Evolutionary conservation across 176 grass and related monocot genomes (phyloP).

Genomic region (Rhynchospora tenuis): DNA sequence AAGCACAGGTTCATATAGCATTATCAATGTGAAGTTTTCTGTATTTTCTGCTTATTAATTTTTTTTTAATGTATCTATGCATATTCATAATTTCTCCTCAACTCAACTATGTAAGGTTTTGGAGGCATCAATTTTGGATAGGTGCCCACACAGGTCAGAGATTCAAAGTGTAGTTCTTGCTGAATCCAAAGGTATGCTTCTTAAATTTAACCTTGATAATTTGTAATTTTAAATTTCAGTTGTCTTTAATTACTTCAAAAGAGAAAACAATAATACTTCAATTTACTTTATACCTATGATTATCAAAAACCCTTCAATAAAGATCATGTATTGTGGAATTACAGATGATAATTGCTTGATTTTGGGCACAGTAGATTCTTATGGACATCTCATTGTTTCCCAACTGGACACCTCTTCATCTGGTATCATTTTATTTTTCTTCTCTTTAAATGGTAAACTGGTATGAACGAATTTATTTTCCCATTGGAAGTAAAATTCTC

Average conservation of each 20-base stretch:
- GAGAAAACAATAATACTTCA: not conserved
- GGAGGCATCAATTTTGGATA: constrained; percentile 70
- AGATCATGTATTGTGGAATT: constrained; percentile 1
- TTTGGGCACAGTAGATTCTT: constrained; percentile 76
- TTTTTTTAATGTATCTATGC: not conserved
- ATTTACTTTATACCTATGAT: not conserved
- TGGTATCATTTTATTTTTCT: constrained; percentile 50
- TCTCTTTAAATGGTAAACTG: constrained; percentile 14
- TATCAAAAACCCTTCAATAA: not conserved
- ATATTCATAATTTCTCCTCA: constrained; percentile 17
- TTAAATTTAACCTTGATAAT: constrained; percentile 4
- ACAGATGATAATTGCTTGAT: constrained; percentile 76
- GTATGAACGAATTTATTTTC: not conserved
- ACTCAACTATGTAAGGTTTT: constrained; percentile 45
- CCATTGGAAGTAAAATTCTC: constrained; percentile 23
- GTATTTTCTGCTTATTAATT: not conserved
- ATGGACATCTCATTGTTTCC: constrained; percentile 86
- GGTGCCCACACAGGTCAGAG: constrained; percentile 73
- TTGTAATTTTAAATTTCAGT: not conserved
- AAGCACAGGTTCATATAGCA: constrained; percentile 39
- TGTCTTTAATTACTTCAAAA: not conserved
- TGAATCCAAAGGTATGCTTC: constrained; percentile 45
- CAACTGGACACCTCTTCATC: constrained; percentile 43
- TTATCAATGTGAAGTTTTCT: not conserved
- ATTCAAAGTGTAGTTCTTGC: constrained; percentile 81